Conservation (phyloP, 1,139 yeast genomes). For the Kurtzmaniella natalensis region DNA sequence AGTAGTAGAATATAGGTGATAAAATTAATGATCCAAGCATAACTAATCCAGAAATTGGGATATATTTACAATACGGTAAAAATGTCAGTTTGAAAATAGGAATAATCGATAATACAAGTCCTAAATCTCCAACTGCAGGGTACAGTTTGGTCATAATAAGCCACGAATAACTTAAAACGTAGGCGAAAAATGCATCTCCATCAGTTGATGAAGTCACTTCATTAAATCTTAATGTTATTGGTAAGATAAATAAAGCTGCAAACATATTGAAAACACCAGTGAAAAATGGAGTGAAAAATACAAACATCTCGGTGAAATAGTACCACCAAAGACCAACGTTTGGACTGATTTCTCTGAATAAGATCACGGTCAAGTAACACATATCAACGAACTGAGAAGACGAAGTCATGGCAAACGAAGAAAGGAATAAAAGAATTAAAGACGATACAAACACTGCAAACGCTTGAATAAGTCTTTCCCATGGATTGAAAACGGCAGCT, state of each 20-base stretch:
- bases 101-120: constrained; percentile 58
- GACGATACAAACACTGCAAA: constrained; percentile 24
- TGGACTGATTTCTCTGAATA: constrained; percentile 69
- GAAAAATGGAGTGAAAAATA: constrained; percentile 80
- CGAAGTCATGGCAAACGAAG: constrained; percentile 29
- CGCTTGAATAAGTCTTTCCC: constrained; percentile 16
- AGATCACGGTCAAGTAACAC: constrained; percentile 58
- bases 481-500: not conserved
- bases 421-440: constrained; percentile 29
- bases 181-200: constrained; percentile 62
- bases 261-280: constrained; percentile 79
- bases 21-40: constrained; percentile 38
- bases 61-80: constrained; percentile 30
- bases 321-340: constrained; percentile 99
- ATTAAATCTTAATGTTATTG: constrained; percentile 66
- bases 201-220: constrained; percentile 14
- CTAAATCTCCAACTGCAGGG: constrained; percentile 84
- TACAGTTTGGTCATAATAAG: constrained; percentile 74
- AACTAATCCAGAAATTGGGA: constrained; percentile 35
- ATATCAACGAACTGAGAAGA: constrained; percentile 48
- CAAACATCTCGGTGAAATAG: constrained; percentile 92
- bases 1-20: constrained; percentile 85
- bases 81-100: constrained; percentile 50
- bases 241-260: constrained; percentile 63
- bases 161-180: constrained; percentile 62